Evolutionary conservation across 2,329 filamentous ascomycete genomes (phyloP).

Genomic region (Trichoderma oligosporum): DNA sequence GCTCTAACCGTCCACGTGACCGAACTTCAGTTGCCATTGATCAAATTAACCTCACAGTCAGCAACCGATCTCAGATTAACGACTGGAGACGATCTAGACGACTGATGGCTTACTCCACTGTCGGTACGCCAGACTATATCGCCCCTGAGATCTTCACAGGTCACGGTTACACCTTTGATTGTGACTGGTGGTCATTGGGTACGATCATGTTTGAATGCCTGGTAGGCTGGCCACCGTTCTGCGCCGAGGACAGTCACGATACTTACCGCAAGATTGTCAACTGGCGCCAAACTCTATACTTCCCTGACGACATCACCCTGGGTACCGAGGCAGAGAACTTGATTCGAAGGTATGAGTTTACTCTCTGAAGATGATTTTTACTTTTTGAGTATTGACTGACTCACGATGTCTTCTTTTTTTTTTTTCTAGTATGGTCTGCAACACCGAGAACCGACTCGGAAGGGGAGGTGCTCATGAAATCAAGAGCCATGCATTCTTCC

Average conservation of each 20-base stretch:
- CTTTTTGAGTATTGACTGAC: not conserved
- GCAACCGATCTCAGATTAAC: slow-evolving; percentile 96
- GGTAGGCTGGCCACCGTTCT: slow-evolving; percentile 98
- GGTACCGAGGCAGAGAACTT: slow-evolving; percentile 86
- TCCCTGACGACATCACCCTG: slow-evolving; percentile 90
- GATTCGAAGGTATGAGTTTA: slow-evolving; percentile 70
- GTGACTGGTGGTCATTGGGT: slow-evolving; percentile 98
- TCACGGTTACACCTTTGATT: slow-evolving; percentile 92
- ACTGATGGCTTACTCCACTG: slow-evolving; percentile 95
- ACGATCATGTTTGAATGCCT: slow-evolving; percentile 99
- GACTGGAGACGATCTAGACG: slow-evolving; percentile 96
- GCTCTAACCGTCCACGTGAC: slow-evolving; percentile 69
- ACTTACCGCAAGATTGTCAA: slow-evolving; percentile 99
- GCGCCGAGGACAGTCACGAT: slow-evolving; percentile 93
- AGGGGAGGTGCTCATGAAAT: slow-evolving; percentile 84
- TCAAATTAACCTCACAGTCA: slow-evolving; percentile 96
- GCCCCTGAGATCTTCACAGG: slow-evolving; percentile 97
- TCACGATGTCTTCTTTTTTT: not conserved
- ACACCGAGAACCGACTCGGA: slow-evolving; percentile 87
- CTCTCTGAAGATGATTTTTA: not conserved
- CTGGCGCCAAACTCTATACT: slow-evolving; percentile 93
- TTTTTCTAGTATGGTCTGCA: slow-evolving; percentile 74
- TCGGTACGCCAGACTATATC: slow-evolving; percentile 97
- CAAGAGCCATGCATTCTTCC: slow-evolving; percentile 93
- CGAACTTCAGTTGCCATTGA: slow-evolving; percentile 93